These are phyloP conservation scores for Starmera stellimalicola DNA, from an alignment of 1,139 yeast genomes.

Conservation along the genomic window DNA sequence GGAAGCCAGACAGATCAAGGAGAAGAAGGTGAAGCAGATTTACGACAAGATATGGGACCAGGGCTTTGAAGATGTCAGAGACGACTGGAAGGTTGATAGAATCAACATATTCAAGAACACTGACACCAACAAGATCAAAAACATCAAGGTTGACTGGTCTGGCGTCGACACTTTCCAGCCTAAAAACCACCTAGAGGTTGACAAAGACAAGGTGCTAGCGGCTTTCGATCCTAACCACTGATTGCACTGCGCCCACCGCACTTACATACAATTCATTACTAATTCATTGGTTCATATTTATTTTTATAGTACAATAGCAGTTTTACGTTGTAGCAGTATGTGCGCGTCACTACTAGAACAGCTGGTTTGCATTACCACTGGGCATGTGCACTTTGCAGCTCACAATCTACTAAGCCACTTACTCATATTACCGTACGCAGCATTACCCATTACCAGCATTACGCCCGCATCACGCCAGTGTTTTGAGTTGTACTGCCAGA, in stretches of 20 bases:
- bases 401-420: too few relatives aligned
- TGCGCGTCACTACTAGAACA: too few relatives aligned
- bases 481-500: too few relatives aligned
- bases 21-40: conserved; percentile 54
- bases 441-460: too few relatives aligned
- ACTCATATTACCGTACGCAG: too few relatives aligned
- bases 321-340: too few relatives aligned
- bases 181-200: conserved; percentile 14
- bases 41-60: conserved; percentile 69
- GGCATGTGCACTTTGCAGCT: too few relatives aligned
- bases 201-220: conserved; percentile 19
- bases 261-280: neutral
- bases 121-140: conserved; percentile 38
- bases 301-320: too few relatives aligned
- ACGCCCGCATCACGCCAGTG: too few relatives aligned
- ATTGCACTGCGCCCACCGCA: too few relatives aligned
- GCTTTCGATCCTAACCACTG: conserved; percentile 20
- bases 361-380: too few relatives aligned
- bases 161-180: conserved; percentile 43
- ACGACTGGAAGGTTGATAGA: conserved; percentile 61
- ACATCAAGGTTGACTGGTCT: conserved; percentile 57
- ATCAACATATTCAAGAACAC: conserved; percentile 62
- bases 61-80: conserved; percentile 67
- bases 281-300: too few relatives aligned
- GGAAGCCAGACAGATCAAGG: conserved; percentile 65